Evolutionary conservation across 2,329 filamentous ascomycete species (phyloP).

Genomic region (Penicillium verrucosum): DNA sequence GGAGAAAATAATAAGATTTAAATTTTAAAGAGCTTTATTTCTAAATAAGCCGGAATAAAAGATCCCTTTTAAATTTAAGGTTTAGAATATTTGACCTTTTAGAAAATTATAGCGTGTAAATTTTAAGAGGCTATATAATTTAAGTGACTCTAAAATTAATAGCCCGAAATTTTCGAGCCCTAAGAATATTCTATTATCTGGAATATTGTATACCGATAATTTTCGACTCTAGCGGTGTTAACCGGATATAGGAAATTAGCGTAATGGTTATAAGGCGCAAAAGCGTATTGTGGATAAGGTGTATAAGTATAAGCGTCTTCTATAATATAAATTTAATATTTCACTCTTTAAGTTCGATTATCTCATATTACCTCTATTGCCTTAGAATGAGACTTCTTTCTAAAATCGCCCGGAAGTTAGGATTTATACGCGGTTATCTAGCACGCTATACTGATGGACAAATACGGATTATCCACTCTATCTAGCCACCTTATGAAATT

Average conservation of each 20-base stretch:
- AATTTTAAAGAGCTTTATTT: background rate
- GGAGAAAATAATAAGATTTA: background rate
- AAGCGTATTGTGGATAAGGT: background rate
- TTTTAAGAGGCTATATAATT: background rate
- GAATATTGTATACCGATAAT: background rate
- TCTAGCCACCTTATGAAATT: too few relatives aligned
- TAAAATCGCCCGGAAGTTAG: background rate
- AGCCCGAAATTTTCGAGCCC: background rate
- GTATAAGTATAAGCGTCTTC: background rate
- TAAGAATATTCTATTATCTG: background rate
- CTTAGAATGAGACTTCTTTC: background rate
- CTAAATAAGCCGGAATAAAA: background rate
- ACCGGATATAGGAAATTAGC: background rate
- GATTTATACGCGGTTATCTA: background rate
- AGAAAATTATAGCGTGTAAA: background rate
- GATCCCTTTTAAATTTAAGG: background rate
- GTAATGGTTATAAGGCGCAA: background rate
- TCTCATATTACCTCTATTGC: background rate
- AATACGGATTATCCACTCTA: too few relatives aligned
- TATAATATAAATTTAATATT: too few relatives aligned
- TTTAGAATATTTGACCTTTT: background rate
- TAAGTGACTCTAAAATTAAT: background rate
- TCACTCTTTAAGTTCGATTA: background rate
- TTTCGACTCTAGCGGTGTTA: background rate
- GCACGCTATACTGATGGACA: too few relatives aligned